A percentile compares a stretch with the other conserved stretches of the same genome.
phyloP scores from a whole-genome alignment of 106 monocot genomes.

The Vanilla planifolia region DNA sequence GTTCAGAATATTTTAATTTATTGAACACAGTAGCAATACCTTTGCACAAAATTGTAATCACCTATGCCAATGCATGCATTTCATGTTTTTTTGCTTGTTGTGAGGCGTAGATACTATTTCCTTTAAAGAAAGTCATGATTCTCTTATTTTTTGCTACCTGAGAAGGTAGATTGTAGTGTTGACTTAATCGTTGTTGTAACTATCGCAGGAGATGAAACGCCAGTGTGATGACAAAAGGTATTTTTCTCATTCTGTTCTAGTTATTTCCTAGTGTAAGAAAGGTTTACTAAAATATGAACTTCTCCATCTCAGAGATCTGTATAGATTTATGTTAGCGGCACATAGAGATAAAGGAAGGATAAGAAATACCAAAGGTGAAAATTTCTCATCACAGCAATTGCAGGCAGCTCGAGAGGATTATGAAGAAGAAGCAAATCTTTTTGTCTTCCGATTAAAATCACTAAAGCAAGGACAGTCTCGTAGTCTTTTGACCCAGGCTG shows the following conservation, averaged over 20 bases:
- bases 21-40: too few relatives aligned
- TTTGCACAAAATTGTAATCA: too few relatives aligned
- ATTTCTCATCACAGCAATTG: slow-evolving; percentile 49
- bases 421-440: slow-evolving; percentile 77
- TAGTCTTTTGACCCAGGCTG: slow-evolving; percentile 88
- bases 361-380: slow-evolving; percentile 51
- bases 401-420: slow-evolving; percentile 77
- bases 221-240: slow-evolving; percentile 88
- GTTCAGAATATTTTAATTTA: too few relatives aligned
- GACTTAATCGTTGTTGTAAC: too few relatives aligned
- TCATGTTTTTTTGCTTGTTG: too few relatives aligned
- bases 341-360: slow-evolving; percentile 61
- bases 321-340: slow-evolving; percentile 56
- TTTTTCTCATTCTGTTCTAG: not conserved
- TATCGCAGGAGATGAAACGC: slow-evolving; percentile 73
- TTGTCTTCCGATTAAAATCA: slow-evolving; percentile 90
- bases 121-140: too few relatives aligned
- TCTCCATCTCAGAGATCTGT: slow-evolving; percentile 43
- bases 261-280: not conserved
- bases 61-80: too few relatives aligned
- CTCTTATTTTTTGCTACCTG: too few relatives aligned
- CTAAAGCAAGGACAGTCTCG: slow-evolving; percentile 90
- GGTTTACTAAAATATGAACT: slow-evolving; percentile 12
- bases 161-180: too few relatives aligned
- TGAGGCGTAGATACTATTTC: too few relatives aligned